Evolutionary conservation across 108 stramenopile species (phyloP).

Genomic region (Nannochloropsis granulata): DNA sequence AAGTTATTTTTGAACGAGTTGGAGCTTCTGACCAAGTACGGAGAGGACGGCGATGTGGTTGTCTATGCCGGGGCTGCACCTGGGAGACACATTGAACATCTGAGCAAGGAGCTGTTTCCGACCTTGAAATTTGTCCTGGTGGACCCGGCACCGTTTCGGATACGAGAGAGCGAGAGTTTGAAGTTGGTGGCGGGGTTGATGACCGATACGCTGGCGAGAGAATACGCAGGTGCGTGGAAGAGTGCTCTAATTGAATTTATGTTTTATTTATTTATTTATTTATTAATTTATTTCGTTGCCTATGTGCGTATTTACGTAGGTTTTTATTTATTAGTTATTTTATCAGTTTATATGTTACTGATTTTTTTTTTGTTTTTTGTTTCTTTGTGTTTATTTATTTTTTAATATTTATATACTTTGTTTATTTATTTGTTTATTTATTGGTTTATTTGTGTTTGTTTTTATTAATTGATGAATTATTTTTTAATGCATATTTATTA

Average conservation of each 20-base stretch:
- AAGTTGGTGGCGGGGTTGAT: not conserved
- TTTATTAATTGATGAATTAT: too few relatives aligned
- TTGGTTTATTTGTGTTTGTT: too few relatives aligned
- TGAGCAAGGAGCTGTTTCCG: not conserved
- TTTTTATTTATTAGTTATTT: too few relatives aligned
- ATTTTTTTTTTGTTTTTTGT: too few relatives aligned
- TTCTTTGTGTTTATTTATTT: too few relatives aligned
- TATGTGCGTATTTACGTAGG: too few relatives aligned
- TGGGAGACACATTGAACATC: not conserved
- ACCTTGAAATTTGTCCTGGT: not conserved
- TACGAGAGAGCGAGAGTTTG: not conserved
- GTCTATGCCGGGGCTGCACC: conserved; percentile 13
- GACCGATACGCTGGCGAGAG: not conserved
- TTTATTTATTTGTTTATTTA: too few relatives aligned
- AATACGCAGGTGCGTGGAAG: not conserved
- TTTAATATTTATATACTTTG: too few relatives aligned
- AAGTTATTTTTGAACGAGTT: conserved; percentile 1
- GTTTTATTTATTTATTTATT: too few relatives aligned
- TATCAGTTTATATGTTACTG: too few relatives aligned
- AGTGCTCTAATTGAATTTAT: not conserved
- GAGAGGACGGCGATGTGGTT: not conserved
- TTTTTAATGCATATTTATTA: too few relatives aligned
- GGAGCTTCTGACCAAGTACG: conserved; percentile 1
- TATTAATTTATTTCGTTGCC: too few relatives aligned
- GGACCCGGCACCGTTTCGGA: not conserved